Evolutionary conservation across 2,329 filamentous ascomycete species (phyloP), one percentile per base, ranked within the genome.

Genomic region (Beauveria medogensis): DNA sequence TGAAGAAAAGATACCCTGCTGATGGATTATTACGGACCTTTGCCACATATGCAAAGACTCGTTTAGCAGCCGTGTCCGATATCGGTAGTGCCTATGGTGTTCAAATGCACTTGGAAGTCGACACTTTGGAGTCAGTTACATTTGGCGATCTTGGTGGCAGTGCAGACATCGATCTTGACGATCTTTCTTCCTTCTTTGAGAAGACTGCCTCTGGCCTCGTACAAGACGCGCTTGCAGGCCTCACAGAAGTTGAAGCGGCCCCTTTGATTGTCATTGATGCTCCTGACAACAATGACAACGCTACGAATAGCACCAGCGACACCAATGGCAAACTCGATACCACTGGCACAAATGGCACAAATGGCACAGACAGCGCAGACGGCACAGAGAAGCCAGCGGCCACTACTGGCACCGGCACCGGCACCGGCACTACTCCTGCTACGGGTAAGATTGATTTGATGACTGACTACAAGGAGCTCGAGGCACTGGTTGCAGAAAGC

Each of bases 401-500:
- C 50, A 46, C 55, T n/a, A 9, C 55, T 16, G 24, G 9, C 18
- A 58, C 8, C 16, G 46, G 9, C 7, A 43, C 16, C 3, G 37
- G 46, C 8, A 44, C 16, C 5, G 37, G 46, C 26, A 24, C 56
- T 12, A 18, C 24, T 24, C 37, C 58, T 9, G 28, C 40, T 18
- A 22, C 50, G 12, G 56, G 51, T 22, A 64, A 65, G 44, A 59
- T 70, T 43, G 71, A 74, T 46, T 59, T 70, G 46, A 70, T 69
- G 62, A 75, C 71, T 8, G 75, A 78, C 60, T 75, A 76, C 55
- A 74, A 77, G 63, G 75, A 77, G 47, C 68, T 78, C 6, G 73
- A 77, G 62, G 76, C 76, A 8, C 67, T 78, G 24, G 75, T 78
- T 12, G 75, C 74, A 0, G 74, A 77, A 64, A 78, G 75, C 63